These are phyloP conservation scores for Xerocomus brunneocitrinus DNA, from an alignment of 768 basidiomycete genomes.

Conservation along the genomic window DNA sequence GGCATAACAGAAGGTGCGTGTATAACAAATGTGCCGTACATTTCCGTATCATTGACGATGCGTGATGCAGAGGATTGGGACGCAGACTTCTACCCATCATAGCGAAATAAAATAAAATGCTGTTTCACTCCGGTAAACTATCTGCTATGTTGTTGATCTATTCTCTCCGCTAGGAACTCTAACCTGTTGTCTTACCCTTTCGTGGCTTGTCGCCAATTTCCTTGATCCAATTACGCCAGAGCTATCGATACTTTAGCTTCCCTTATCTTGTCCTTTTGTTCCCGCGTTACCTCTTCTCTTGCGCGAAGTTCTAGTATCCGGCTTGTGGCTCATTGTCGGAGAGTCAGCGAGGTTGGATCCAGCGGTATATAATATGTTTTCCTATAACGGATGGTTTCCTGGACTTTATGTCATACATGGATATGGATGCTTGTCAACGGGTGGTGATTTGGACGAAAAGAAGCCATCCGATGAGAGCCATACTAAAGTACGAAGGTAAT, in stretches of 20 bases:
- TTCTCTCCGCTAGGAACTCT: conserved; percentile 2
- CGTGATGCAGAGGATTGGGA: conserved; percentile 44
- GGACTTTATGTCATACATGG: neutral
- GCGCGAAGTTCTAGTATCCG: neutral
- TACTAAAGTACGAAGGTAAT: conserved; percentile 4
- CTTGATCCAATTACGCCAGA: neutral
- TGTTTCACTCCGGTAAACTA: conserved; percentile 3
- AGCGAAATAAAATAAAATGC: neutral
- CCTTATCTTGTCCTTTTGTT: neutral
- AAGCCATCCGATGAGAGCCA: neutral
- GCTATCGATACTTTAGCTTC: conserved; percentile 1
- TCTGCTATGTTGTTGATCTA: conserved; percentile 10
- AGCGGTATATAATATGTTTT: conserved; percentile 4
- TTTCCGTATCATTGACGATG: conserved; percentile 1
- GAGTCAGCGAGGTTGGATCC: conserved; percentile 7
- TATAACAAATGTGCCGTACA: neutral
- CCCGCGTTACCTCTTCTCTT: conserved; percentile 3
- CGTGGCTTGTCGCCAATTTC: neutral
- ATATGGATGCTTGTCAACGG: neutral
- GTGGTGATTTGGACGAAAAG: neutral
- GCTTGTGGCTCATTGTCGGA: neutral
- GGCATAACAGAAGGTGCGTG: conserved; percentile 82
- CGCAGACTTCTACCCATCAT: conserved; percentile 46
- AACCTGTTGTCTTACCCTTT: conserved; percentile 3
- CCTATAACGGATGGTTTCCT: neutral